Percentiles rank a stretch among this genome's conserved stretches.
Evolutionary conservation across 176 grass and related monocot genomes (phyloP).

Genomic region (Aegilops umbellulata): DNA sequence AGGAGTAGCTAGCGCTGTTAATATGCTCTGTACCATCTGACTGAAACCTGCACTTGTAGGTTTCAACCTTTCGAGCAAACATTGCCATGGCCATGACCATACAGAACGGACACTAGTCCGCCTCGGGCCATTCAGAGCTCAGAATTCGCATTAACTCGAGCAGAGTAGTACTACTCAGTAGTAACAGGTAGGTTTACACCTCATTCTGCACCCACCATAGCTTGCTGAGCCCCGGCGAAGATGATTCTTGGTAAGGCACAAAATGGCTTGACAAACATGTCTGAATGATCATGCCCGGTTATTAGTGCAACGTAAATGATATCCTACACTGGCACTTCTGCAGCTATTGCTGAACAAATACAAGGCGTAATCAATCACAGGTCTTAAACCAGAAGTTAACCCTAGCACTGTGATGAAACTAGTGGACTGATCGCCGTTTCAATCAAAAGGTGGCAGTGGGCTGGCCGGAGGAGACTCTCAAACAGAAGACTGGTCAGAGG

Average conservation of each 20-base stretch:
- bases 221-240: background rate
- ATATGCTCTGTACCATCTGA: constrained; percentile 14
- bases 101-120: background rate
- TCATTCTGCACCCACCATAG: background rate
- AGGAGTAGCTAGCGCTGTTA: background rate
- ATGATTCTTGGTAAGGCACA: background rate
- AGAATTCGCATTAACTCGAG: background rate
- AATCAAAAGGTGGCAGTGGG: background rate
- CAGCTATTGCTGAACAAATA: background rate
- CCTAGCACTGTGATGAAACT: background rate
- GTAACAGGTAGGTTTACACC: background rate
- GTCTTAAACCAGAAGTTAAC: background rate
- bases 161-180: background rate
- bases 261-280: background rate
- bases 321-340: background rate
- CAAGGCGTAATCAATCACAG: background rate
- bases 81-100: background rate
- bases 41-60: background rate
- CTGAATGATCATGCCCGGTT: constrained; percentile 13
- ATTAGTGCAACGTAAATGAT: background rate
- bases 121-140: constrained; percentile 7
- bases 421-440: background rate
- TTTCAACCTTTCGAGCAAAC: constrained; percentile 4
- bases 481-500: constrained; percentile 40
- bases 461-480: background rate